phyloP scores from a whole-genome alignment of 257 asterid species.

The Penstemon barbatus region DNA sequence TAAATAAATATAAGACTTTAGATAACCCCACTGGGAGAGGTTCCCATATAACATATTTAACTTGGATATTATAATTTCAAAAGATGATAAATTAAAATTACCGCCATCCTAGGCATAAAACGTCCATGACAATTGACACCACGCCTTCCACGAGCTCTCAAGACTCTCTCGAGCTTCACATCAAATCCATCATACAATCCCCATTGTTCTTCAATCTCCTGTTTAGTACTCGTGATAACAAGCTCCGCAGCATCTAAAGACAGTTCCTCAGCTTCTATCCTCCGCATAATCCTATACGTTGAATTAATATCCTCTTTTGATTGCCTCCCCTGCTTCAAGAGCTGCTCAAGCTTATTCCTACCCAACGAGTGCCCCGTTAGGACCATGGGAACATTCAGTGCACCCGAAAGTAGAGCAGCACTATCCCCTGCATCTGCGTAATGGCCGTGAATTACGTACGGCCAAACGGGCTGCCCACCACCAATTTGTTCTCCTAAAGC shows the following conservation, averaged over 20 bases:
- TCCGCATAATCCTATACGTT: slow-evolving; percentile 75
- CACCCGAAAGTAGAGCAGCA: slow-evolving; percentile 84
- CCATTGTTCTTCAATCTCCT: slow-evolving; percentile 92
- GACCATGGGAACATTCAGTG: slow-evolving; percentile 86
- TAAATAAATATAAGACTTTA: too few relatives aligned
- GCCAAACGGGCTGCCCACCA: slow-evolving; percentile 76
- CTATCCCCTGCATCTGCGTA: slow-evolving; percentile 93
- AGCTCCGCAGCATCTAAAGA: slow-evolving; percentile 81
- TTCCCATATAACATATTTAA: too few relatives aligned
- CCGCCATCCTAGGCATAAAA: slow-evolving; percentile 91
- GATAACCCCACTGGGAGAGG: too few relatives aligned
- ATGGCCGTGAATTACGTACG: slow-evolving; percentile 80
- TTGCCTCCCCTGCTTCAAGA: slow-evolving; percentile 75
- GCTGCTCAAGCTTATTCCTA: slow-evolving; percentile 83
- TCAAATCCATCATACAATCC: slow-evolving; percentile 87
- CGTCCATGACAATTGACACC: slow-evolving; percentile 84
- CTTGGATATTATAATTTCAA: not conserved
- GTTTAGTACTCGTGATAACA: slow-evolving; percentile 79
- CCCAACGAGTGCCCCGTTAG: slow-evolving; percentile 85
- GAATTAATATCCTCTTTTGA: slow-evolving; percentile 85
- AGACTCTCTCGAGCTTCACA: slow-evolving; percentile 70
- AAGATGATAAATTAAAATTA: slow-evolving; percentile 27
- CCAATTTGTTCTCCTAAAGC: slow-evolving; percentile 78
- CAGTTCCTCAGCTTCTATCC: slow-evolving; percentile 84
- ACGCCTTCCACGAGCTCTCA: slow-evolving; percentile 76